Conservation (phyloP, 2,329 filamentous ascomycete genomes). For the Exophiala alcalophila region DNA sequence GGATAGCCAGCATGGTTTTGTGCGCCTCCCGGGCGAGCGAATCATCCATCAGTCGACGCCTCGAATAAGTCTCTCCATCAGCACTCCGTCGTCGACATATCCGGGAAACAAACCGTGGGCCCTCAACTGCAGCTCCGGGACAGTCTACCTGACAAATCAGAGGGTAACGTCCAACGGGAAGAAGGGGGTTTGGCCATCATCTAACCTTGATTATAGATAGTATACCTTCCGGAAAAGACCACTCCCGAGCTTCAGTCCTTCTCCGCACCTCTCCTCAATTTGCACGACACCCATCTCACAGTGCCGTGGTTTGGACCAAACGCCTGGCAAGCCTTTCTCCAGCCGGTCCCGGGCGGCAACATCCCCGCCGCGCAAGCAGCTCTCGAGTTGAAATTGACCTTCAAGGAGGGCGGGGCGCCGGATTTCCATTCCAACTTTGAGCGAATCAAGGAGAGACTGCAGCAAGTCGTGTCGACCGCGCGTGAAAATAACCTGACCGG, state of each 20-base stretch:
- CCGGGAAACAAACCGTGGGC: constrained; percentile 62
- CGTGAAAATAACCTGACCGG: constrained; percentile 57
- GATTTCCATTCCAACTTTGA: constrained; percentile 84
- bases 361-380: constrained; percentile 71
- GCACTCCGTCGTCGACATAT: constrained; percentile 66
- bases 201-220: constrained; percentile 56
- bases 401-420: constrained; percentile 92
- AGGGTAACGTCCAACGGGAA: constrained; percentile 55
- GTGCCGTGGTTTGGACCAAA: constrained; percentile 92
- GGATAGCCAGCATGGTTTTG: constrained; percentile 67
- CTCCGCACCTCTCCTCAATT: constrained; percentile 79
- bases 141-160: constrained; percentile 79
- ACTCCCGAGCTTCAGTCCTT: constrained; percentile 76
- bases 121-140: constrained; percentile 70
- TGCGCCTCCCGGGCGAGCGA: constrained; percentile 79
- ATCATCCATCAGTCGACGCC: constrained; percentile 76
- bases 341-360: constrained; percentile 77
- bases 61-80: constrained; percentile 72
- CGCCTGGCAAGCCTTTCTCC: constrained; percentile 77
- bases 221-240: constrained; percentile 76
- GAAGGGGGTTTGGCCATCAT: constrained; percentile 5
- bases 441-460: constrained; percentile 75
- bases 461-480: constrained; percentile 74
- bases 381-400: constrained; percentile 79
- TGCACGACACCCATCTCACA: constrained; percentile 79